These are phyloP conservation scores for Handroanthus guayacan DNA, from an alignment of 257 asterid species.

Conservation along the genomic window DNA sequence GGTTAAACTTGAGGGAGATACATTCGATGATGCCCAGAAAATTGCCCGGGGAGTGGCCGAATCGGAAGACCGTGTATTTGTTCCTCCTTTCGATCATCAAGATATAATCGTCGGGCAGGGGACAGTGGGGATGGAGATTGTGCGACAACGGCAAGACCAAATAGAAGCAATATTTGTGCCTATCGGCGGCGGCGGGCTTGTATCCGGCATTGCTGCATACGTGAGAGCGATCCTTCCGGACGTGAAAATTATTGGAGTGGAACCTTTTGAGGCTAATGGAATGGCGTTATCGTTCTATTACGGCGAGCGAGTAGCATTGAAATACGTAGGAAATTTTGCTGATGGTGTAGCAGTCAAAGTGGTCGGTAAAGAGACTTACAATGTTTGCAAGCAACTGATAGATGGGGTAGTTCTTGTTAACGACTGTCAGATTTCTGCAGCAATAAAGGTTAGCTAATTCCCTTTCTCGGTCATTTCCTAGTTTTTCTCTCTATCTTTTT, in stretches of 20 bases:
- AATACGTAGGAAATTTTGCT: constrained; percentile 95
- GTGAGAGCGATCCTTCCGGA: constrained; percentile 86
- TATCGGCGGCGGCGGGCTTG: constrained; percentile 97
- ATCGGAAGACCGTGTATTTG: constrained; percentile 72
- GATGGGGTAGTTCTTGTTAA: constrained; percentile 82
- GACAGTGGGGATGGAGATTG: constrained; percentile 94
- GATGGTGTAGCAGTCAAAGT: constrained; percentile 98
- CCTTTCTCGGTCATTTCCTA: neutral
- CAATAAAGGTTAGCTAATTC: constrained; percentile 87
- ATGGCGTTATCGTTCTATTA: constrained; percentile 90
- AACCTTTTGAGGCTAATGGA: constrained; percentile 93
- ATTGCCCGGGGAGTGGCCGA: constrained; percentile 74
- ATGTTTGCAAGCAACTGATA: constrained; percentile 75
- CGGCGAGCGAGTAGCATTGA: constrained; percentile 75
- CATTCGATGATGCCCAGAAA: constrained; percentile 96
- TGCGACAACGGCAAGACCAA: constrained; percentile 71
- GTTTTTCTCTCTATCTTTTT: neutral
- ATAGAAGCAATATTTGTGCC: constrained; percentile 92
- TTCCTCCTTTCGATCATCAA: constrained; percentile 99
- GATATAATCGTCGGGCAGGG: constrained; percentile 93
- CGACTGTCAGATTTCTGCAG: constrained; percentile 80
- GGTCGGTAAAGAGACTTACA: constrained; percentile 90
- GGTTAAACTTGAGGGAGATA: constrained; percentile 84
- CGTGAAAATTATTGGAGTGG: constrained; percentile 91
- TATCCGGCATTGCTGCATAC: constrained; percentile 97